Evolutionary conservation across 2,329 filamentous ascomycete species (phyloP).

Genomic region (Talaromyces atroroseus): DNA sequence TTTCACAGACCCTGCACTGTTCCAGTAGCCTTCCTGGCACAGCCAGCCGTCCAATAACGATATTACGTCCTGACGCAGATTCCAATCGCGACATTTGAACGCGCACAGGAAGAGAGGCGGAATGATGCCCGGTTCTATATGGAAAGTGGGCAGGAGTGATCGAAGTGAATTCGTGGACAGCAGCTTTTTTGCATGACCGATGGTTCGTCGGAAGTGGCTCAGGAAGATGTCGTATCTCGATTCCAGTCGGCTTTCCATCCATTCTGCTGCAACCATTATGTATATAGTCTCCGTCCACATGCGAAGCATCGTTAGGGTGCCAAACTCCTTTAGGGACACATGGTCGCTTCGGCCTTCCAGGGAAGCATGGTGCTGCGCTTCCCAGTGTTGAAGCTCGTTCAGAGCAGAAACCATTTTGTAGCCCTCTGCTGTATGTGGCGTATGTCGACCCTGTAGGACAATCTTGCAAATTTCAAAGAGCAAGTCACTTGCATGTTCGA

Average conservation of each 20-base stretch:
- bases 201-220: slow-evolving; percentile 3
- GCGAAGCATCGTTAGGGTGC: slow-evolving; percentile 11
- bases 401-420: neutral
- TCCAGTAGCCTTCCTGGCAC: slow-evolving; percentile 13
- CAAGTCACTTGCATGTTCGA: slow-evolving; percentile 1
- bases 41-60: slow-evolving; percentile 6
- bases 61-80: slow-evolving; percentile 14
- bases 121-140: slow-evolving; percentile 26
- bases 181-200: slow-evolving; percentile 6
- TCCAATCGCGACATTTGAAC: slow-evolving; percentile 28
- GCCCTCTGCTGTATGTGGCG: neutral
- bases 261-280: slow-evolving; percentile 3
- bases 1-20: neutral
- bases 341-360: neutral
- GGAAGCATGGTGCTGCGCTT: neutral
- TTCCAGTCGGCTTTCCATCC: slow-evolving; percentile 1
- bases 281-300: slow-evolving; percentile 13
- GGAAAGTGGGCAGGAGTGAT: slow-evolving; percentile 12
- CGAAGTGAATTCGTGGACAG: slow-evolving; percentile 1
- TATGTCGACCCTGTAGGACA: neutral
- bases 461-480: slow-evolving; percentile 2
- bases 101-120: slow-evolving; percentile 30
- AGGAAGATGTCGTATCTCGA: slow-evolving; percentile 13
- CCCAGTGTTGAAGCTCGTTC: slow-evolving; percentile 3
- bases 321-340: neutral